Base-by-base conservation (phyloP, 306 rosid species). In the Dryas octopetala region DNA sequence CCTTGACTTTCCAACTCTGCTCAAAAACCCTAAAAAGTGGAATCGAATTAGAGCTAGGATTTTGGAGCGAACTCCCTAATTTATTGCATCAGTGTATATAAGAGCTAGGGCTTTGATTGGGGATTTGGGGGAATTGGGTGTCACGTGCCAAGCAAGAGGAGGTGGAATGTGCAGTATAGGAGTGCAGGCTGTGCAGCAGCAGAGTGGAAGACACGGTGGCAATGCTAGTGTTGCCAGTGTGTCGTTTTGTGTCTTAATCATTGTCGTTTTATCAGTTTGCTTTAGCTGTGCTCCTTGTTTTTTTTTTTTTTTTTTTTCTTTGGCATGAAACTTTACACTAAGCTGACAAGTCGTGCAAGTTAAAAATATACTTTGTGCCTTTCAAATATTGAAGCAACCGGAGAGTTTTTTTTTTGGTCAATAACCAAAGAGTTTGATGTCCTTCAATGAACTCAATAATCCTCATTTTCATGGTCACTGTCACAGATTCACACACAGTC, bases 41-140 rank as follows among this genome's bases (percentile, higher is more conserved):
- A 79, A 65, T 40, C 44, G 64, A 28, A 11, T 58, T 41, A 1
- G 41, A 47, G 67, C 74, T 60, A 23, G 71, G 61, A 46, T 55
- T 62, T 78, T 57, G 65, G 66, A 49, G 15, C 26, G 45, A 64
- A 78, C 62, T 9, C 8, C 50, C 49, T 7, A 62, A 1, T 43
- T 47, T 17, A 6, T 11, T 40, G 45, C 2, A 11, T 46, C 16
- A 44, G 7, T 23, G 23, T 1, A 9, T 5, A 64, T 16, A 50
- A 44, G 17, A 32, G 6, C 26, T 9, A 26, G 26, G 60, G 23
- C 32, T 67, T 23, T 11, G 74, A 58, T 62, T 78, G 50, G 59
- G 70, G 60, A 26, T 71, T 61, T 44, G 57, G 76, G 15, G 66
- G 14, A 52, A 26, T 53, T 44, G 57, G 47, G 67, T 63, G 68